Conservation (phyloP, 148 eudicot genomes). For the Beta vulgaris region DNA sequence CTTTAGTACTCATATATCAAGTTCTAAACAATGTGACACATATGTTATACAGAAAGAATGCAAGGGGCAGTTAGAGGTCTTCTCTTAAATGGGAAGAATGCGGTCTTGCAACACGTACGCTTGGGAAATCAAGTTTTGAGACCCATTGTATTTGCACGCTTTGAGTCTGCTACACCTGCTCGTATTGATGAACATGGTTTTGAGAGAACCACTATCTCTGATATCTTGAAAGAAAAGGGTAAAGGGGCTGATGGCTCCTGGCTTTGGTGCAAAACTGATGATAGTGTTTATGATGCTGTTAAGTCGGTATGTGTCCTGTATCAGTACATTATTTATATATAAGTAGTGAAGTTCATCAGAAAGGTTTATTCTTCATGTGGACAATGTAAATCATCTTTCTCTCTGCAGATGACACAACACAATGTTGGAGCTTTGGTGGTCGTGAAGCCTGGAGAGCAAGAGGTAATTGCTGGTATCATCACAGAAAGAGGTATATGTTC, state of each 20-base stretch:
- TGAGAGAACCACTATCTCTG: slow-evolving; percentile 91
- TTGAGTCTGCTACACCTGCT: slow-evolving; percentile 62
- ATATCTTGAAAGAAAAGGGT: slow-evolving; percentile 76
- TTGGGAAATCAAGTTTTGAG: slow-evolving; percentile 54
- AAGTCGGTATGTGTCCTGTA: slow-evolving; percentile 60
- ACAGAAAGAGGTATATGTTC: slow-evolving; percentile 76
- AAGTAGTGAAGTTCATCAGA: background rate
- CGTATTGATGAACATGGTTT: slow-evolving; percentile 90
- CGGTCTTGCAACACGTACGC: slow-evolving; percentile 69
- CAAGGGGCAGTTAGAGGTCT: slow-evolving; percentile 67
- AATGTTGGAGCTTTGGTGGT: slow-evolving; percentile 98
- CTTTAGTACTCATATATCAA: background rate
- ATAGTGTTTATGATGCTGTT: slow-evolving; percentile 93
- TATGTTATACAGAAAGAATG: slow-evolving; percentile 38
- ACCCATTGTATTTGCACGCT: slow-evolving; percentile 56
- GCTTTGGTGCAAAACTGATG: slow-evolving; percentile 97
- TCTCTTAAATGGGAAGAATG: slow-evolving; percentile 63
- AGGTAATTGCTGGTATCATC: slow-evolving; percentile 87
- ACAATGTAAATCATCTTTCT: background rate
- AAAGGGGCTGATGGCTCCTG: slow-evolving; percentile 95
- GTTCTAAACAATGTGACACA: background rate
- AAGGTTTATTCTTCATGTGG: background rate
- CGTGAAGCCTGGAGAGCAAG: slow-evolving; percentile 83
- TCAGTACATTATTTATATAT: no score
- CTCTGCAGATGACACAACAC: slow-evolving; percentile 91